Base-by-base conservation (phyloP, 2,329 filamentous ascomycete species). In the Eurotiales sp. region DNA sequence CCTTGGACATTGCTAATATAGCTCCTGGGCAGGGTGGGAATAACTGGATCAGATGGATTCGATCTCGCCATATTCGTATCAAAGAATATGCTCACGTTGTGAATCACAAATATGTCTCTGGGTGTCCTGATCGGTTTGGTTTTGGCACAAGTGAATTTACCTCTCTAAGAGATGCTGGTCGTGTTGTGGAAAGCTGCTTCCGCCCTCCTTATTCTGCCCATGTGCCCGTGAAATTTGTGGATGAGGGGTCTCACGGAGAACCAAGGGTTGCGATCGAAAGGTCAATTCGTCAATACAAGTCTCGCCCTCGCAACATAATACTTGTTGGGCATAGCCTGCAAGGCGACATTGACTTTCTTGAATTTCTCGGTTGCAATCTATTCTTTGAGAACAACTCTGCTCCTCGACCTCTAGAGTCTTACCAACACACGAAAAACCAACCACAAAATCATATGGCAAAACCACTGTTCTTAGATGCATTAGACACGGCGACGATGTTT, bases 111-210 rank as follows among this genome's bases (percentile, higher is more conserved):
- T 93, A 81, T 58, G 81, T 95, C 34, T 58, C 69, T 1, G 91
- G 91, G 2, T 90, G 87, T 56, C 85, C 91, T 0, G 84, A 86
- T 25, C 75, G 85, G 25, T 96, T 96, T 66, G 89, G 86, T 75
- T 87, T 76, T 60, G 78, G 84, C 19, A 55, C 68, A 2, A 84
- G 80, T 42, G 82, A 85, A 58, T 77, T 78, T 42, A 71, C 86
- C 43, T 61, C 60, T 0, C 59, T 77, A 12, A 64, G 64, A 3
- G 70, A 79, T 11, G 72, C 79, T 10, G 70, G 72, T 1, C 57
- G 64, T 0, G 57, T 71, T 1, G 68, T 86, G 23, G 77, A 77
- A 10, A 65, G 62, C 10, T 84, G 78, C 65, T 85, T 86, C 64
- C 70, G 72, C 32, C 70, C 75, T n/a, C 80, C 82, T 0, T 84